Percentiles rank a stretch among this genome's conserved stretches.
These are phyloP conservation scores for Spinellus fusiger DNA, from an alignment of 192 early-diverging fungal genomes.

Conservation along the genomic window DNA sequence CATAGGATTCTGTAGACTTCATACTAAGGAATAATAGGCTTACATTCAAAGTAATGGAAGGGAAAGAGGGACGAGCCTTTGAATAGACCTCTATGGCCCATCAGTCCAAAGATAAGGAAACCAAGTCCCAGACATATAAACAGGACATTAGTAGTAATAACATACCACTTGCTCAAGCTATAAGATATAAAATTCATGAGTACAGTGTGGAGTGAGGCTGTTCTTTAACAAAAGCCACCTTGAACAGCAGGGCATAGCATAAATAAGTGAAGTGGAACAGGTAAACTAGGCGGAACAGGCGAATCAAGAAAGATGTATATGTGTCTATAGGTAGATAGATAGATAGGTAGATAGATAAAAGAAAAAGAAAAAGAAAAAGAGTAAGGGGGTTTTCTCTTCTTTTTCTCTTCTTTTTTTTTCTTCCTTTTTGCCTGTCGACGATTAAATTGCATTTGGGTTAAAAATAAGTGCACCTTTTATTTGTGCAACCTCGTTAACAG, in stretches of 20 bases:
- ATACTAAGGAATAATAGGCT: no score
- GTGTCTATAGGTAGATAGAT: not conserved
- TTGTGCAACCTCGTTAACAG: not conserved
- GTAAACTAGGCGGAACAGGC: not conserved
- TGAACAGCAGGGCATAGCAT: not conserved
- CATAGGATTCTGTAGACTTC: not conserved
- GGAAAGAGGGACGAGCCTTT: constrained; percentile 23
- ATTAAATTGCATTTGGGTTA: not conserved
- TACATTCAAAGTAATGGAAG: constrained; percentile 14
- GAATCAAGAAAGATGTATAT: not conserved
- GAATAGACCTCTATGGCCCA: constrained; percentile 13
- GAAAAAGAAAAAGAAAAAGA: constrained; percentile 5
- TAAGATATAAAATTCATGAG: not conserved
- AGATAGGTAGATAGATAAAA: not conserved
- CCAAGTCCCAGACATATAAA: constrained; percentile 19
- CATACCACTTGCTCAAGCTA: constrained; percentile 27
- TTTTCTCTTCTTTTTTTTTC: not conserved
- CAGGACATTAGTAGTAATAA: constrained; percentile 20
- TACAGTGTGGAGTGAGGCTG: not conserved
- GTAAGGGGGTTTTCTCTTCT: not conserved
- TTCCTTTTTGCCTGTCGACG: not conserved
- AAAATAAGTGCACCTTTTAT: not conserved
- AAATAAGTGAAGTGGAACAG: no score
- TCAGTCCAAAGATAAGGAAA: constrained; percentile 19
- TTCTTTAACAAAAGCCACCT: not conserved